A percentile compares a stretch with the other conserved stretches of the same genome.
Conservation (phyloP, 2,329 filamentous ascomycete genomes). For the Talaromyces marneffei region DNA sequence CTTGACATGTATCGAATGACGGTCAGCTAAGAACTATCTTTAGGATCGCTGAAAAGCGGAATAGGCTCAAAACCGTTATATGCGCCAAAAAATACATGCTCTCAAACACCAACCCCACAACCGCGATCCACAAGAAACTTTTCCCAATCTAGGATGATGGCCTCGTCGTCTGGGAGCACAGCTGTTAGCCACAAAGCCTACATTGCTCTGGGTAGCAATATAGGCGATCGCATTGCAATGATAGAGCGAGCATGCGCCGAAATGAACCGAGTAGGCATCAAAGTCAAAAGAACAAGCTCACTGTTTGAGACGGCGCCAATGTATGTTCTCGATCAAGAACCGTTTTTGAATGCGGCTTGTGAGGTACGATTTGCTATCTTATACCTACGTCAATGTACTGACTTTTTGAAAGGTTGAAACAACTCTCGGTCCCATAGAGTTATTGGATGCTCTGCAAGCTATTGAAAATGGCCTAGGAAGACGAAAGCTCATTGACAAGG, state of each 20-base stretch:
- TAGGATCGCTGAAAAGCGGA: not conserved
- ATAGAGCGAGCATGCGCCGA: constrained; percentile 77
- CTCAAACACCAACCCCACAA: too few species aligned
- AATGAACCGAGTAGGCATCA: constrained; percentile 69
- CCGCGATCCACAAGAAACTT: not conserved
- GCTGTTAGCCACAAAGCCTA: constrained; percentile 62
- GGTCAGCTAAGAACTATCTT: not conserved
- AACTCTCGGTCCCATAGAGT: constrained; percentile 62
- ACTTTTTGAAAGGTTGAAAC: constrained; percentile 65
- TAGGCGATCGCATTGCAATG: constrained; percentile 76
- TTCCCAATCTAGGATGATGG: not conserved
- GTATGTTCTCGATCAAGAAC: constrained; percentile 86
- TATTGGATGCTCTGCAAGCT: constrained; percentile 74
- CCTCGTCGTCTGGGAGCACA: too few species aligned
- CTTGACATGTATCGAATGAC: not conserved
- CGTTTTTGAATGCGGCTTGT: constrained; percentile 87
- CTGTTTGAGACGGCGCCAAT: constrained; percentile 95
- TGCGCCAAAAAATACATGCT: not conserved
- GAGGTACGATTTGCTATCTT: constrained; percentile 56
- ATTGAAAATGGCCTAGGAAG: constrained; percentile 78
- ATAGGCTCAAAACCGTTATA: not conserved
- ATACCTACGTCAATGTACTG: constrained; percentile 5
- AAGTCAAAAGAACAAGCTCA: constrained; percentile 71
- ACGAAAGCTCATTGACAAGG: constrained; percentile 82
- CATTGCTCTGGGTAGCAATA: constrained; percentile 86